Conservation (phyloP, 176 grass and related monocot species). For the Tillandsia leiboldiana region DNA sequence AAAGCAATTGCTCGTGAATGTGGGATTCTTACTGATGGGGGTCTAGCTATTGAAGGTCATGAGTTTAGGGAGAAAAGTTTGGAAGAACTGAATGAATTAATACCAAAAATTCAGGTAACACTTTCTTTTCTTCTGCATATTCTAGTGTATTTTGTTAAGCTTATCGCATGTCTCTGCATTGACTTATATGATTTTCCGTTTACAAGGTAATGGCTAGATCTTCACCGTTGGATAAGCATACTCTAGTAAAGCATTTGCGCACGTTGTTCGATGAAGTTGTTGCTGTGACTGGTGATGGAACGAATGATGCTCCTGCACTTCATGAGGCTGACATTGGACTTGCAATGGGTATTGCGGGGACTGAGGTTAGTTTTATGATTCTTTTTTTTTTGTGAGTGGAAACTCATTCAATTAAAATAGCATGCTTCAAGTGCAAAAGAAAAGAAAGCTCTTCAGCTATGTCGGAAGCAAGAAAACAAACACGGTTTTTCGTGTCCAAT, state of each 20-base stretch:
- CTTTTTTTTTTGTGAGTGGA: slow-evolving; percentile 2
- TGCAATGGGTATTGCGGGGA: slow-evolving; percentile 93
- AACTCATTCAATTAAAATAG: slow-evolving; percentile 6
- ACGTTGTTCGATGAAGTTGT: slow-evolving; percentile 69
- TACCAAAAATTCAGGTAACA: slow-evolving; percentile 85
- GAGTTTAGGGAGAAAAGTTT: slow-evolving; percentile 79
- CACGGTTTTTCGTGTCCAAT: not conserved
- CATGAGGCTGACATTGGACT: slow-evolving; percentile 96
- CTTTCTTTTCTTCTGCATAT: slow-evolving; percentile 20
- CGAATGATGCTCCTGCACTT: slow-evolving; percentile 85
- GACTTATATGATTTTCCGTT: slow-evolving; percentile 5
- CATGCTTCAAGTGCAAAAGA: slow-evolving; percentile 1
- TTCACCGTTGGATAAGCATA: slow-evolving; percentile 77
- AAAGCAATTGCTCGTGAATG: slow-evolving; percentile 92
- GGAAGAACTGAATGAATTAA: slow-evolving; percentile 64
- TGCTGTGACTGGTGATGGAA: slow-evolving; percentile 97
- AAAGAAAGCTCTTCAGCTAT: not conserved
- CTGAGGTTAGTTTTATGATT: slow-evolving; percentile 46
- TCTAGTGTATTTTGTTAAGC: slow-evolving; percentile 14
- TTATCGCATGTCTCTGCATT: slow-evolving; percentile 12
- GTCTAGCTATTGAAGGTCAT: slow-evolving; percentile 81
- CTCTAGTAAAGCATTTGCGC: slow-evolving; percentile 63
- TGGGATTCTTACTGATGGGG: slow-evolving; percentile 89
- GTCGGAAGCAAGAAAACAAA: not conserved
- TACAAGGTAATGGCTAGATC: slow-evolving; percentile 76